Evolutionary conservation across 306 rosid genomes (phyloP).

Genomic region (Vigna trinervia): DNA sequence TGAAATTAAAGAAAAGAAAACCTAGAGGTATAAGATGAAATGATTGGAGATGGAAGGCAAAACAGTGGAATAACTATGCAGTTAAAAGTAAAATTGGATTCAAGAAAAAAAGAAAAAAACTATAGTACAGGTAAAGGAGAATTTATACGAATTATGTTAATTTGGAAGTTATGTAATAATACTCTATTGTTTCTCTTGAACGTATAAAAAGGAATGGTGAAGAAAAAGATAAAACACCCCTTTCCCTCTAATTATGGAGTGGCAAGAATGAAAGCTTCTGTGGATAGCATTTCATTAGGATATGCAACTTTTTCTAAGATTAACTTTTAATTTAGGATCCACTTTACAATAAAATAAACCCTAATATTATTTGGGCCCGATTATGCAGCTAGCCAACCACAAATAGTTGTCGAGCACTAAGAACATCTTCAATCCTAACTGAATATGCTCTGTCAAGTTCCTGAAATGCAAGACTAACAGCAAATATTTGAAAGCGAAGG

Average conservation of each 20-base stretch:
- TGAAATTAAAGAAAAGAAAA: no score
- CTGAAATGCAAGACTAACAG: conserved; percentile 41
- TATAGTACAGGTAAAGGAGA: background rate
- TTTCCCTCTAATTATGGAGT: conserved; percentile 50
- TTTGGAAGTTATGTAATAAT: background rate
- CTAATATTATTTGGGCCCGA: conserved; percentile 23
- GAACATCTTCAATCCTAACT: conserved; percentile 36
- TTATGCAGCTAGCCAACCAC: conserved; percentile 42
- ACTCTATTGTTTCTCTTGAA: background rate
- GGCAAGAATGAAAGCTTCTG: conserved; percentile 46
- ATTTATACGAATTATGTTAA: background rate
- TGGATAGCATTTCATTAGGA: conserved; percentile 37
- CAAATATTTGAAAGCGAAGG: conserved; percentile 40
- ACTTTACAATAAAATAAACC: conserved; percentile 42
- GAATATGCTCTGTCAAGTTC: conserved; percentile 48
- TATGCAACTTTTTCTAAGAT: conserved; percentile 32
- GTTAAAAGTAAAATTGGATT: no score
- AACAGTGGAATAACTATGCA: no score
- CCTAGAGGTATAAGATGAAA: no score
- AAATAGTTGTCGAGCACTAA: conserved; percentile 51
- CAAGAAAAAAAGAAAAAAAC: no score
- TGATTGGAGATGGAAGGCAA: no score
- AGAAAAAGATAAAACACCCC: conserved; percentile 32
- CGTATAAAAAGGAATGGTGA: conserved; percentile 27
- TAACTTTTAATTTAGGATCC: conserved; percentile 42